Base-by-base conservation (phyloP, 2,329 filamentous ascomycete genomes). In the Kalmusia sp. region DNA sequence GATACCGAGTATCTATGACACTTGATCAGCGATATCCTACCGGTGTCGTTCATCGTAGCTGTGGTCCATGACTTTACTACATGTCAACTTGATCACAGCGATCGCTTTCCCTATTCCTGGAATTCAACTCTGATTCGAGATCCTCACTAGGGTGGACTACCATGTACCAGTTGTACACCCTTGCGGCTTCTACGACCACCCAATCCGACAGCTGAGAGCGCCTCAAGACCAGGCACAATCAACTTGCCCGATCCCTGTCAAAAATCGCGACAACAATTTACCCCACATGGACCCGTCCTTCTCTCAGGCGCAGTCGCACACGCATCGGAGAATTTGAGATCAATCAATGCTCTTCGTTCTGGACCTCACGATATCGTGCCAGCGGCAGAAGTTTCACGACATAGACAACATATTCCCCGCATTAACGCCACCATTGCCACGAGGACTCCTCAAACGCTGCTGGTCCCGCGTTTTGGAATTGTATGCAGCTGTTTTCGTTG, bases 261-360 rank as follows among this genome's bases (percentile, higher is more conserved):
- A 37, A 28, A 15, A 17, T 30, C 39, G 48, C 24, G 12, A 7
- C 33, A n/a, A 7, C 37, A 30, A 6, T 33, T 38, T 41, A 14
- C 44, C 39, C 43, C 44, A 22, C 9, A 41, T 28, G 6, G n/a
- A n/a, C n/a, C n/a, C 41, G 34, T 37, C 30, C 12, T 12, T 6
- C 7, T 15, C 24, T 11, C 24, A 7, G 38, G 24, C 21, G 6
- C 22, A 41, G 27, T 28, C 27, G 24, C 21, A 24, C 38, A 43
- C n/a, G 19, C 50, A 40, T 48, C 50, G 43, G 50, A 48, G 50
- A 43, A 35, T 48, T 48, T 52, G n/a, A 39, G 34, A 47, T 34
- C 49, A 40, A 47, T 46, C 48, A 44, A 12, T n/a, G 17, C 44
- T 12, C 46, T 48, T 27, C 19, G 17, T 22, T 38, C 15, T 27